Evolutionary conservation across 352 stramenopile genomes (phyloP).

Genomic region (Phytophthora lateralis): DNA sequence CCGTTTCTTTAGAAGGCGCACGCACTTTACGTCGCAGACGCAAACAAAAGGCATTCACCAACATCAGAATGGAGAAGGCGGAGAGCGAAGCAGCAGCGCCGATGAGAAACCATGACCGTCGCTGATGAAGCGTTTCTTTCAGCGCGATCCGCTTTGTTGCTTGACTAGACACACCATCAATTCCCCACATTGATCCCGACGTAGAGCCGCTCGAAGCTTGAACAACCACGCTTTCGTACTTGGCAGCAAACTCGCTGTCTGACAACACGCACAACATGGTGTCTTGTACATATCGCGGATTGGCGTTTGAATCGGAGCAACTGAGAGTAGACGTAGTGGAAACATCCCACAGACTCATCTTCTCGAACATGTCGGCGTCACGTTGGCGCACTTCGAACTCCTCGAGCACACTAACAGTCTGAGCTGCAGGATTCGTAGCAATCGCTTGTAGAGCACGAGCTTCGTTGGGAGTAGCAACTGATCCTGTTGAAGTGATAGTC

Average conservation of each 20-base stretch:
- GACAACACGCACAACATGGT: conserved; percentile 57
- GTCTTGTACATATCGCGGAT: conserved; percentile 40
- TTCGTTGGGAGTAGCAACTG: conserved; percentile 20
- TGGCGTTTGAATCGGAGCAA: conserved; percentile 48
- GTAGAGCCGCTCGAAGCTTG: conserved; percentile 22
- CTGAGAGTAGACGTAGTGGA: conserved; percentile 45
- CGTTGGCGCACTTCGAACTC: conserved; percentile 53
- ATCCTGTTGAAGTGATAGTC: conserved; percentile 5
- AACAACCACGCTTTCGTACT: conserved; percentile 41
- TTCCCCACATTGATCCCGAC: conserved; percentile 26
- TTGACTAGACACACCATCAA: conserved; percentile 14
- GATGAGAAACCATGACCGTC: conserved; percentile 44
- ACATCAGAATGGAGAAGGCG: conserved; percentile 23
- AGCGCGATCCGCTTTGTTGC: conserved; percentile 24
- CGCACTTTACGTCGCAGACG: conserved; percentile 24
- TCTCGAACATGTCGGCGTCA: conserved; percentile 40
- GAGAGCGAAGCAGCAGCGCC: conserved; percentile 27
- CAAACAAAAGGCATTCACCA: conserved; percentile 28
- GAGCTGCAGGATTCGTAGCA: background rate
- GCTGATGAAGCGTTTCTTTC: conserved; percentile 39
- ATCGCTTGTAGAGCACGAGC: conserved; percentile 15
- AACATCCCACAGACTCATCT: conserved; percentile 38
- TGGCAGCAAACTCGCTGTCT: conserved; percentile 42
- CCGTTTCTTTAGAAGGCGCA: conserved; percentile 10
- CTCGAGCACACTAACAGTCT: conserved; percentile 28